Evolutionary conservation across 176 grass and related monocot genomes (phyloP), one percentile per base, ranked within the genome.

Genomic region (Phoenix roebelenii): DNA sequence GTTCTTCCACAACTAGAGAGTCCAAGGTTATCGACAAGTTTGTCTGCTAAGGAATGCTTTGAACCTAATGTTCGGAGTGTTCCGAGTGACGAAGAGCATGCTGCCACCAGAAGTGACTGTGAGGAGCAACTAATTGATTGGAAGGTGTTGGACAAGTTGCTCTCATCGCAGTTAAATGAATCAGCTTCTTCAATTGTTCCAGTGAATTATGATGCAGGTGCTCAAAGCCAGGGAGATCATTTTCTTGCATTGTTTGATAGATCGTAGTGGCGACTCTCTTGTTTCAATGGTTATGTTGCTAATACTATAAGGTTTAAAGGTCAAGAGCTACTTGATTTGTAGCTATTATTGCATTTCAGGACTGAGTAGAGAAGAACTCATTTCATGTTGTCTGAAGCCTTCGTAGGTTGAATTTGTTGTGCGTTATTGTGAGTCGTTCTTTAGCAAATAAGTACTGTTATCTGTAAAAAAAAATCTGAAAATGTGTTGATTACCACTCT

Each of bases 141-240:
- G 83, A 91, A 77, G 28, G 80, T 86, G 52, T 61, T 91, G 5
- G 88, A 91, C 67, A 80, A 60, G 56, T 48, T 91, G 72, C 65
- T 90, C 10, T 82, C 78, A 1, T 79, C 70, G 44, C 74, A 81
- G 55, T 60, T 72, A 50, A 74, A 80, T 2, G 78, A 79, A 1
- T 64, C 69, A 19, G 61, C 79, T 39, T 61, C 76, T 18, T 66
- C 79, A 24, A 23, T 54, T 35, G 7, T 58, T 29, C 25, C 63
- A 20, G 57, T 63, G 12, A 51, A 70, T 57, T 60, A 54, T 59
- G 54, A 71, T 7, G 55, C 17, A 39, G 56, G 51, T n/a, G 61
- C 22, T 66, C 3, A 52, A 57, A 71, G 49, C 63, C 63, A 57
- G 49, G 29, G 22, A 54, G 59, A 72, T 66, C 54, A 58, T 18